A percentile compares a stretch with the other conserved stretches of the same genome.
Evolutionary conservation across 371 early-diverging fungal species (phyloP).

Genomic region (Rhizopus microsporus): DNA sequence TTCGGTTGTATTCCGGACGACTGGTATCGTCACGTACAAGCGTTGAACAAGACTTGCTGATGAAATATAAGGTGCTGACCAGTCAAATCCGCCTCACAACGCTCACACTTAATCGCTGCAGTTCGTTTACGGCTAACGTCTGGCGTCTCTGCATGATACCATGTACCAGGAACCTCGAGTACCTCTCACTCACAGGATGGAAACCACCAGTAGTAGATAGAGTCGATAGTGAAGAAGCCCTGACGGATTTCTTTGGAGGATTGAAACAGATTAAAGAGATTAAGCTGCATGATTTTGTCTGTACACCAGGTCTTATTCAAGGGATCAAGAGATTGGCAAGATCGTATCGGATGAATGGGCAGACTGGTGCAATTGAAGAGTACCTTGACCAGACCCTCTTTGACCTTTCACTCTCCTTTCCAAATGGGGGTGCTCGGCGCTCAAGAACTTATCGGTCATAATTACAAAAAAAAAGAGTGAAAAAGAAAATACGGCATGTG

Average conservation of each 20-base stretch:
- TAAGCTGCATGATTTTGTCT: slow-evolving; percentile 11
- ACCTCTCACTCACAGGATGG: slow-evolving; percentile 25
- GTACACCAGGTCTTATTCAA: slow-evolving; percentile 7
- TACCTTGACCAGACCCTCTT: slow-evolving; percentile 5
- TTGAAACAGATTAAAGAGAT: slow-evolving; percentile 10
- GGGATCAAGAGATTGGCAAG: slow-evolving; percentile 1
- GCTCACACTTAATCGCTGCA: slow-evolving; percentile 23
- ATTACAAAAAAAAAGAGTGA: too few relatives aligned
- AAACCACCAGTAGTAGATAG: not conserved
- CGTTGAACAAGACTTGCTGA: not conserved
- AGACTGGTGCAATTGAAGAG: not conserved
- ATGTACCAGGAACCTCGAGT: slow-evolving; percentile 12
- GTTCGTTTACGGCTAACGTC: slow-evolving; percentile 28
- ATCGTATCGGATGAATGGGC: not conserved
- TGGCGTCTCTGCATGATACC: slow-evolving; percentile 34
- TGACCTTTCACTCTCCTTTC: not conserved
- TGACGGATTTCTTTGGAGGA: slow-evolving; percentile 12
- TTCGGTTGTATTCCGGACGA: not conserved
- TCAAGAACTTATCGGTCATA: not conserved
- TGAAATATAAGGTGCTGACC: slow-evolving; percentile 12
- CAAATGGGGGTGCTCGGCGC: not conserved
- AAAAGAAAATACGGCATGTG: too few relatives aligned
- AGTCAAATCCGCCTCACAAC: not conserved
- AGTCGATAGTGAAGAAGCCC: slow-evolving; percentile 13
- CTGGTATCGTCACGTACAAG: not conserved